phyloP scores from a whole-genome alignment of 768 basidiomycete species.

The Lactarius hengduanensis region DNA sequence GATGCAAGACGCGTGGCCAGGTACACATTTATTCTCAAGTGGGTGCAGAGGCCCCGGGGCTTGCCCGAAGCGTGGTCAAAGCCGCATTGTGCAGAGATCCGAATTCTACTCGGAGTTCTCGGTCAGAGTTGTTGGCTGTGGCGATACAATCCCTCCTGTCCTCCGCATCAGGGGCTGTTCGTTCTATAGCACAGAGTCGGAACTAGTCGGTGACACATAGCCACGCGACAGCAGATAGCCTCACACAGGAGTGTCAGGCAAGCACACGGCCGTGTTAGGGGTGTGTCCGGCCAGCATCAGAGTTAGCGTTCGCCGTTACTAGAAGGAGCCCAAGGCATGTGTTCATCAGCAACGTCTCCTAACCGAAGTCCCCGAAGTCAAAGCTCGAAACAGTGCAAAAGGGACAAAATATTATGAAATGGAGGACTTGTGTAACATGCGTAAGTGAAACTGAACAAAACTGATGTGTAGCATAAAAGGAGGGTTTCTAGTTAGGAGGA shows the following conservation, averaged over 20 bases:
- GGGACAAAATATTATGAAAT: neutral
- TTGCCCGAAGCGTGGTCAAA: neutral
- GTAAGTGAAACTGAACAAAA: conserved; percentile 2
- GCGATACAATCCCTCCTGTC: no score
- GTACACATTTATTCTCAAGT: neutral
- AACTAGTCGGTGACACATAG: neutral
- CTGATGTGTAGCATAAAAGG: neutral
- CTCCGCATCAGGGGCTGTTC: neutral
- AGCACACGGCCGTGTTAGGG: neutral
- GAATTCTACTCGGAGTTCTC: neutral
- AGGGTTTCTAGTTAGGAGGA: conserved; percentile 3
- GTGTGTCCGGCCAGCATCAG: neutral
- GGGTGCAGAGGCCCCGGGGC: neutral
- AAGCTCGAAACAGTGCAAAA: neutral
- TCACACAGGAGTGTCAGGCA: neutral
- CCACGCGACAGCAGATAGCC: neutral
- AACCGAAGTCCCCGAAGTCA: neutral
- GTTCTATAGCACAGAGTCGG: neutral
- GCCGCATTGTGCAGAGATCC: neutral
- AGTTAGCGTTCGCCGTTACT: neutral
- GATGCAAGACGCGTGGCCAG: neutral
- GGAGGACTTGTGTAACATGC: neutral
- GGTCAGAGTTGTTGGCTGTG: neutral
- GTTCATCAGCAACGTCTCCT: neutral
- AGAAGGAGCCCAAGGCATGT: neutral